Percentiles rank a stretch among this genome's conserved stretches.
Evolutionary conservation across 78 protist species (phyloP).

Genomic region (Dictyostelium intermedium): DNA sequence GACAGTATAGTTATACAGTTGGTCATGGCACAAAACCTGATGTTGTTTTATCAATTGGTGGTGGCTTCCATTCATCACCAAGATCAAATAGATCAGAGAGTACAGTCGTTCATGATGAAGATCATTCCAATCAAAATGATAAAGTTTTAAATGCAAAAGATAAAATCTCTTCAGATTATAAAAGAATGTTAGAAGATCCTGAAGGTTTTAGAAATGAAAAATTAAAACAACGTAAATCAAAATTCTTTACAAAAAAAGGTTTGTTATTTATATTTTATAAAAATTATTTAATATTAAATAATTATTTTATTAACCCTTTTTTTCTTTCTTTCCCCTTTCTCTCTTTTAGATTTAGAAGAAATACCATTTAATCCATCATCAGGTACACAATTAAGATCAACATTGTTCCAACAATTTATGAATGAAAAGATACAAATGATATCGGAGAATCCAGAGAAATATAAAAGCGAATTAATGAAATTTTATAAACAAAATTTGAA

Average conservation of each 20-base stretch:
- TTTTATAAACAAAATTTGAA: slow-evolving; percentile 6
- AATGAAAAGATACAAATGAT: slow-evolving; percentile 28
- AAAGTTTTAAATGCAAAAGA: slow-evolving; percentile 44
- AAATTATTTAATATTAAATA: background rate
- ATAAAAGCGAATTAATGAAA: slow-evolving; percentile 49
- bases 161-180: slow-evolving; percentile 63
- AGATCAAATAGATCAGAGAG: slow-evolving; percentile 44
- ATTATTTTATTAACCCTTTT: background rate
- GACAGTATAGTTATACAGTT: background rate
- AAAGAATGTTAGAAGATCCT: slow-evolving; percentile 66
- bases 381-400: slow-evolving; percentile 62
- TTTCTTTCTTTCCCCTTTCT: too few species aligned
- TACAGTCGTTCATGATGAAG: slow-evolving; percentile 6
- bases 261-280: background rate
- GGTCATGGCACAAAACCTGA: background rate
- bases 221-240: slow-evolving; percentile 73
- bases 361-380: slow-evolving; percentile 62
- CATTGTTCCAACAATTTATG: slow-evolving; percentile 63
- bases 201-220: slow-evolving; percentile 67
- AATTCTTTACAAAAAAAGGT: slow-evolving; percentile 65
- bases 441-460: slow-evolving; percentile 48
- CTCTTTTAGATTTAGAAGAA: slow-evolving; percentile 48
- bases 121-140: background rate
- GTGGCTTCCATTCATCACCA: background rate
- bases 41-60: background rate